These are phyloP conservation scores for Plantago elongata DNA, from an alignment of 257 asterid species.

Conservation along the genomic window DNA sequence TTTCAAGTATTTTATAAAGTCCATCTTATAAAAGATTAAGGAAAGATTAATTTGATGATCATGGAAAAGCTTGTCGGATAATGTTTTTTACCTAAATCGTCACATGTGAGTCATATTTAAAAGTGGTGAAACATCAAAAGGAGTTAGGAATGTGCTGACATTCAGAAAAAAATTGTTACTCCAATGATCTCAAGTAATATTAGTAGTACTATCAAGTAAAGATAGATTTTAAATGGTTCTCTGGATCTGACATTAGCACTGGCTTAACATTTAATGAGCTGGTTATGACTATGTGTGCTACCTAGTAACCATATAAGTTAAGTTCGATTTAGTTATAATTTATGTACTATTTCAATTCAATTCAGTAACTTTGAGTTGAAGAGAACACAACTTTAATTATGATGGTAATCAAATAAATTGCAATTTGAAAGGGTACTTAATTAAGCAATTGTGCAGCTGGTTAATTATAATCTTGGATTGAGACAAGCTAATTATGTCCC, in stretches of 20 bases:
- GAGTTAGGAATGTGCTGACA: no score
- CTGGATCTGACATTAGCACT: no score
- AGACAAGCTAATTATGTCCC: not conserved
- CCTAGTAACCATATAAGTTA: no score
- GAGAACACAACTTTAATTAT: no score
- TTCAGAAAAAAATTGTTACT: no score
- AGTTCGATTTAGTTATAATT: no score
- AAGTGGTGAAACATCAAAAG: not conserved
- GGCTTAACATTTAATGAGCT: not conserved
- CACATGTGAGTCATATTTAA: not conserved
- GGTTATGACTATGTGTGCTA: conserved; percentile 1
- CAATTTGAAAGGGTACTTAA: conserved; percentile 2
- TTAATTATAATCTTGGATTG: not conserved
- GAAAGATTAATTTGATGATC: not conserved
- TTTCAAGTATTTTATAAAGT: conserved; percentile 11
- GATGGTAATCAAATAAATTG: conserved; percentile 6
- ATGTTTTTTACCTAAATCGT: not conserved
- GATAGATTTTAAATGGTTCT: no score
- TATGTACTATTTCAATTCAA: no score
- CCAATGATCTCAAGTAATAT: no score
- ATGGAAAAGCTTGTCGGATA: not conserved
- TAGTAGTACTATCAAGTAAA: no score
- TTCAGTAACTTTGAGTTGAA: no score
- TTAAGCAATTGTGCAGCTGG: not conserved
- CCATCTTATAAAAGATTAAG: not conserved